Evolutionary conservation across 2,329 filamentous ascomycete species (phyloP).

Genomic region (Akanthomyces lecanii): DNA sequence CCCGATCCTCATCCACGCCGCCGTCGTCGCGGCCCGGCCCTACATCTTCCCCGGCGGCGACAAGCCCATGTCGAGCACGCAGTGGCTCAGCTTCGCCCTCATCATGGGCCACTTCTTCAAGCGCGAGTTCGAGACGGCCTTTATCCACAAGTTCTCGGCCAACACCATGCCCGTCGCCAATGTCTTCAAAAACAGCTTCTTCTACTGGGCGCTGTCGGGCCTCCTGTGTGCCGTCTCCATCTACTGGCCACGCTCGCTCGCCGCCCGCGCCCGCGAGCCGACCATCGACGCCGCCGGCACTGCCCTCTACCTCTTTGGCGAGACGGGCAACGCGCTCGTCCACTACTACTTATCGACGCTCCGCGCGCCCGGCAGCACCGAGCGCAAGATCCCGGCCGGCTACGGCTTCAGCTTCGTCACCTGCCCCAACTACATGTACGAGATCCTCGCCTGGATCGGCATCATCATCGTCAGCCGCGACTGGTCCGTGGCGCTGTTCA

Average conservation of each 20-base stretch:
- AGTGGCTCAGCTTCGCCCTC: slow-evolving; percentile 70
- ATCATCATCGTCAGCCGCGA: slow-evolving; percentile 76
- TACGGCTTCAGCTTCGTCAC: slow-evolving; percentile 84
- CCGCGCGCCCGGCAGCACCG: slow-evolving; percentile 73
- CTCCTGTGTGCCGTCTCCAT: slow-evolving; percentile 78
- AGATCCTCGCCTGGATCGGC: slow-evolving; percentile 81
- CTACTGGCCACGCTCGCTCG: slow-evolving; percentile 70
- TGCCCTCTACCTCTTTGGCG: slow-evolving; percentile 69
- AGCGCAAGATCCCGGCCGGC: slow-evolving; percentile 82
- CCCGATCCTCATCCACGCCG: slow-evolving; percentile 79
- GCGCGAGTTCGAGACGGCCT: slow-evolving; percentile 90
- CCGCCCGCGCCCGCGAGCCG: slow-evolving; percentile 49
- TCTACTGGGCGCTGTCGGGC: slow-evolving; percentile 89
- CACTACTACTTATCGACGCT: slow-evolving; percentile 76
- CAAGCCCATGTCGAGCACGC: slow-evolving; percentile 56
- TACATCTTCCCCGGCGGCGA: slow-evolving; percentile 49
- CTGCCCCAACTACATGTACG: slow-evolving; percentile 96
- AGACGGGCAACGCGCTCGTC: slow-evolving; percentile 74
- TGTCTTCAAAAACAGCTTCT: slow-evolving; percentile 90
- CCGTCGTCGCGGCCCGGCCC: slow-evolving; percentile 67
- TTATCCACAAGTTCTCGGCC: slow-evolving; percentile 90
- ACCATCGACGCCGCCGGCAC: slow-evolving; percentile 63
- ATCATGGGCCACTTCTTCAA: slow-evolving; percentile 85
- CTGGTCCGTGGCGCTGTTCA: slow-evolving; percentile 74
- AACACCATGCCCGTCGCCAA: slow-evolving; percentile 89